Percentiles rank a stretch among this genome's conserved stretches.
phyloP scores from a whole-genome alignment of 192 early-diverging fungal species.

The Podila clonocystis region DNA sequence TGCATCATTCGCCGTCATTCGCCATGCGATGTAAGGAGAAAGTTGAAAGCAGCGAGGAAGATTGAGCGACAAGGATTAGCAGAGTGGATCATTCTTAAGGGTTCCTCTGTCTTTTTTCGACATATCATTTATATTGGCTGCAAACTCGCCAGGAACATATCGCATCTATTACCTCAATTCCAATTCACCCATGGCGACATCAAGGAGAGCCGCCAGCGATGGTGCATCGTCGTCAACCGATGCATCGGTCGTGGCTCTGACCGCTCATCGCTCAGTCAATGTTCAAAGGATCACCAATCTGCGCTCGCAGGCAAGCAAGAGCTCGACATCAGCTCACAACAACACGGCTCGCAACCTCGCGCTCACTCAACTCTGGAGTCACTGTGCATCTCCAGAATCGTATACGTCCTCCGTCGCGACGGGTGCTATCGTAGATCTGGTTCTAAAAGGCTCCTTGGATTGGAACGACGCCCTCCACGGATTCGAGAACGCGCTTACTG shows the following conservation, averaged over 20 bases:
- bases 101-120: too few relatives aligned
- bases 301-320: slow-evolving; percentile 2
- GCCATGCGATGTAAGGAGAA: too few relatives aligned
- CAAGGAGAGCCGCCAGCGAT: background rate
- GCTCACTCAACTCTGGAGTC: slow-evolving; percentile 44
- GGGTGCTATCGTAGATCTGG: slow-evolving; percentile 25
- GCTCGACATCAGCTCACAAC: background rate
- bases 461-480: slow-evolving; percentile 40
- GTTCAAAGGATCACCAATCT: slow-evolving; percentile 30
- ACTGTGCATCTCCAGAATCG: slow-evolving; percentile 26
- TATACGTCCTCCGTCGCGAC: slow-evolving; percentile 35
- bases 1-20: too few relatives aligned
- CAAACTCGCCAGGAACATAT: background rate
- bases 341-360: slow-evolving; percentile 14
- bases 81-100: too few relatives aligned
- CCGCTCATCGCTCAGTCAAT: slow-evolving; percentile 33
- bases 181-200: too few relatives aligned
- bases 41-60: too few relatives aligned
- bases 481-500: slow-evolving; percentile 36
- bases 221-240: background rate
- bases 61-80: too few relatives aligned
- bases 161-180: too few relatives aligned
- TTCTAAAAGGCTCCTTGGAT: slow-evolving; percentile 13
- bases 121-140: too few relatives aligned
- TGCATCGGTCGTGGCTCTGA: background rate